phyloP scores from a whole-genome alignment of 768 basidiomycete species.

The Pisolithus tinctorius region DNA sequence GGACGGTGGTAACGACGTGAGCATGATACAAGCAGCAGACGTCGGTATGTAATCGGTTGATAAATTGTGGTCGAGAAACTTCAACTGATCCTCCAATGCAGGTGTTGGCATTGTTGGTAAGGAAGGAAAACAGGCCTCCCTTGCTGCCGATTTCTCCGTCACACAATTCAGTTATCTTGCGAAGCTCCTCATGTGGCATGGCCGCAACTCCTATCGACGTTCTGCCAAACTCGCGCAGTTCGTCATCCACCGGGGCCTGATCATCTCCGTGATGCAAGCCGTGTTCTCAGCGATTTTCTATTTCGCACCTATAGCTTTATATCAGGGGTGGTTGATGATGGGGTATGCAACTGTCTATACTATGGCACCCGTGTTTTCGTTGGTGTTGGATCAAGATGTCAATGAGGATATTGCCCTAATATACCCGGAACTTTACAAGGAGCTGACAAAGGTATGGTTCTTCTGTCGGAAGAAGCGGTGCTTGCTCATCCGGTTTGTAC shows the following conservation, averaged over 20 bases:
- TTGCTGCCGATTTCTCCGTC: slow-evolving; percentile 98
- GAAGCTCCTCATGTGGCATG: slow-evolving; percentile 97
- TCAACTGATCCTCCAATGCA: slow-evolving; percentile 17
- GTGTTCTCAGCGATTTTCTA: slow-evolving; percentile 92
- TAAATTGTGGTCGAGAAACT: not conserved
- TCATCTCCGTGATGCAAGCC: slow-evolving; percentile 97
- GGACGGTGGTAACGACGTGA: slow-evolving; percentile 98
- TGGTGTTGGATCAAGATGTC: slow-evolving; percentile 93
- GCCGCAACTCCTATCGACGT: slow-evolving; percentile 96
- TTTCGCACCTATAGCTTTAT: slow-evolving; percentile 93
- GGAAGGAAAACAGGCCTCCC: slow-evolving; percentile 96
- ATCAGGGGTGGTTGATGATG: slow-evolving; percentile 97
- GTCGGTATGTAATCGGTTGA: slow-evolving; percentile 60
- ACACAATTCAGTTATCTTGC: slow-evolving; percentile 95
- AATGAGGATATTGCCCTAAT: slow-evolving; percentile 91
- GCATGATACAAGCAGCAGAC: slow-evolving; percentile 99
- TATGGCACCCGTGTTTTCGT: slow-evolving; percentile 97
- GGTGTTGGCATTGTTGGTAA: slow-evolving; percentile 98
- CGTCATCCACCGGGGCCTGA: slow-evolving; percentile 94
- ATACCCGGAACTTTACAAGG: slow-evolving; percentile 97
- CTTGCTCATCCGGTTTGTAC: not conserved
- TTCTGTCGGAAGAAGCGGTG: not conserved
- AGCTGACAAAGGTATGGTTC: slow-evolving; percentile 78
- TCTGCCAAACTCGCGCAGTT: slow-evolving; percentile 98
- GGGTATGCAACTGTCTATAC: slow-evolving; percentile 96